Percentiles rank a stretch among this genome's conserved stretches.
phyloP scores from a whole-genome alignment of 768 basidiomycete genomes.

The Lepiota brunneoincarnata region DNA sequence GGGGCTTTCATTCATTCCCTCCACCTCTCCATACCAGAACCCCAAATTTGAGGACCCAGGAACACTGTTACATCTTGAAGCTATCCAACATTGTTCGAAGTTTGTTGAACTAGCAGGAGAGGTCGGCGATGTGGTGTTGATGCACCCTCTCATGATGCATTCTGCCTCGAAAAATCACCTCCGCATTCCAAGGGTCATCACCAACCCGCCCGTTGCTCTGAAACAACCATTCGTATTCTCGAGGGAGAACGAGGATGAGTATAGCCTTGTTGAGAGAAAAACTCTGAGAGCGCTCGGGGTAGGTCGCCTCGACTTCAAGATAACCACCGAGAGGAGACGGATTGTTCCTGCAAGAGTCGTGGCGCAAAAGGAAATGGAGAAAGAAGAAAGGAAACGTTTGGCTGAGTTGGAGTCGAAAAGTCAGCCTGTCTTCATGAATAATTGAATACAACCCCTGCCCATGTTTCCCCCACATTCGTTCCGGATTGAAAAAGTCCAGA shows the following conservation, averaged over 20 bases:
- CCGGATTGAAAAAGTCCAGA: too few species aligned
- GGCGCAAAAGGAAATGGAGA: slow-evolving; percentile 45
- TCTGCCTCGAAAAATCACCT: slow-evolving; percentile 59
- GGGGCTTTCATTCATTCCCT: slow-evolving; percentile 44
- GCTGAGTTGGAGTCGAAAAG: slow-evolving; percentile 11
- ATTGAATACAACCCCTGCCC: not conserved
- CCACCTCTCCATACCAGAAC: slow-evolving; percentile 33
- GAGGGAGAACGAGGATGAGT: slow-evolving; percentile 41
- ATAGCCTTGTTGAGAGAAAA: slow-evolving; percentile 58
- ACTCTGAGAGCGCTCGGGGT: slow-evolving; percentile 52
- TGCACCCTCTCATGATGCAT: slow-evolving; percentile 66
- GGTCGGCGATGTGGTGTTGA: slow-evolving; percentile 59
- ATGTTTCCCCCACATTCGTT: too few species aligned
- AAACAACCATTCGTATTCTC: slow-evolving; percentile 53
- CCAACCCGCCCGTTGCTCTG: slow-evolving; percentile 60
- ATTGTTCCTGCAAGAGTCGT: slow-evolving; percentile 45
- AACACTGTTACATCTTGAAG: slow-evolving; percentile 43
- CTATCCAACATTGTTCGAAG: slow-evolving; percentile 36
- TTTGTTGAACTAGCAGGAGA: slow-evolving; percentile 59
- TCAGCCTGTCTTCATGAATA: not conserved
- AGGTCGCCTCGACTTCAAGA: slow-evolving; percentile 41
- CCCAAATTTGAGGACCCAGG: slow-evolving; percentile 34
- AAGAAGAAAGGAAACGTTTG: slow-evolving; percentile 45
- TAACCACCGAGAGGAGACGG: slow-evolving; percentile 43
- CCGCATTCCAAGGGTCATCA: slow-evolving; percentile 57